Evolutionary conservation across 2,329 filamentous ascomycete genomes (phyloP).

Genomic region (Trichoderma citrinoviride): DNA sequence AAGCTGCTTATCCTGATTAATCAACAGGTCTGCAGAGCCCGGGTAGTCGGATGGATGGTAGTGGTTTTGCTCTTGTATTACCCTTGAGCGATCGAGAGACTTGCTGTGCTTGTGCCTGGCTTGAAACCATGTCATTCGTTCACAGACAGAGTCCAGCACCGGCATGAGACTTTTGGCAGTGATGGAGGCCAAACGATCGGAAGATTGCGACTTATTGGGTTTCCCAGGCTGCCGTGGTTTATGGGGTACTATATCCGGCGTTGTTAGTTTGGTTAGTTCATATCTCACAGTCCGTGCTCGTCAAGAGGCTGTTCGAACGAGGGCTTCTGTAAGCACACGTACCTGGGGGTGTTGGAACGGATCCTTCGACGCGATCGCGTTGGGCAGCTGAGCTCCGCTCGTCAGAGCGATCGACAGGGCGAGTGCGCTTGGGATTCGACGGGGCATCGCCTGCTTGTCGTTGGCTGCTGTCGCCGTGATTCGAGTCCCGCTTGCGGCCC

Average conservation of each 20-base stretch:
- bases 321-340: background rate
- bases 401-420: background rate
- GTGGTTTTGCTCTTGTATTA: slow-evolving; percentile 24
- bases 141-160: slow-evolving; percentile 27
- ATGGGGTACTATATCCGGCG: background rate
- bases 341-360: background rate
- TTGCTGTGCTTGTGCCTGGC: slow-evolving; percentile 25
- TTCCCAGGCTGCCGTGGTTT: background rate
- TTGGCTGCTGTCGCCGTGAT: background rate
- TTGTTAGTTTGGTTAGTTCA: slow-evolving; percentile 4
- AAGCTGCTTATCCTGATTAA: slow-evolving; percentile 22
- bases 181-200: background rate
- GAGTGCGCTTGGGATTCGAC: background rate
- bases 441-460: background rate
- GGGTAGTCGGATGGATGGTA: slow-evolving; percentile 27
- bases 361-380: background rate
- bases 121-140: slow-evolving; percentile 26
- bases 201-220: background rate
- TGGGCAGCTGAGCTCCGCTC: background rate
- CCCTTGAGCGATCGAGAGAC: slow-evolving; percentile 22
- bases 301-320: background rate
- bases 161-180: slow-evolving; percentile 1
- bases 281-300: background rate
- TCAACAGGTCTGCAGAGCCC: slow-evolving; percentile 25
- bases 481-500: background rate